A percentile compares a stretch with the other conserved stretches of the same genome.
Evolutionary conservation across 305 asterid genomes (phyloP).

Genomic region (Fraxinus baroniana): DNA sequence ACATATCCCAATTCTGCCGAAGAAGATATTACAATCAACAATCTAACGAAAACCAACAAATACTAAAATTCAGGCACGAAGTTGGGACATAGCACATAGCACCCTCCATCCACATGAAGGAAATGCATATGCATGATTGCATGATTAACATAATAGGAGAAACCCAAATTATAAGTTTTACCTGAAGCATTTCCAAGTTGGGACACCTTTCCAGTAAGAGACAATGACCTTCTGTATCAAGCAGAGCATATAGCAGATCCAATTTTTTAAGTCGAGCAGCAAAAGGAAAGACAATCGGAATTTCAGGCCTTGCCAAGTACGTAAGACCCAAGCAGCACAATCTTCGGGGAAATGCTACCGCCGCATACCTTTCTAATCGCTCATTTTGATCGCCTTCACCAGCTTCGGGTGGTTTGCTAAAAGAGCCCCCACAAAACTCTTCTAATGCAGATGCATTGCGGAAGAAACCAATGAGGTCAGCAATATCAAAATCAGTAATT

Average conservation of each 20-base stretch:
- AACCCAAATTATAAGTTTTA: slow-evolving; percentile 21
- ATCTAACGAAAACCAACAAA: neutral
- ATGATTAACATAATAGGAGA: slow-evolving; percentile 3
- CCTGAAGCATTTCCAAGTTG: slow-evolving; percentile 91
- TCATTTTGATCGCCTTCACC: slow-evolving; percentile 6
- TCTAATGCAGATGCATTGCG: slow-evolving; percentile 58
- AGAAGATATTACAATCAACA: neutral
- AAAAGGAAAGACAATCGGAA: slow-evolving; percentile 74
- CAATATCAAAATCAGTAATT: slow-evolving; percentile 56
- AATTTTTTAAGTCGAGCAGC: slow-evolving; percentile 65
- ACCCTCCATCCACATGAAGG: no score
- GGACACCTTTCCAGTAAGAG: slow-evolving; percentile 66
- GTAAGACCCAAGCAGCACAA: slow-evolving; percentile 54
- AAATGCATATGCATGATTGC: neutral
- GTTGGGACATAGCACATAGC: no score
- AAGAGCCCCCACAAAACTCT: slow-evolving; percentile 75
- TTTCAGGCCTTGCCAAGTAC: slow-evolving; percentile 54
- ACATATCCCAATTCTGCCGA: neutral
- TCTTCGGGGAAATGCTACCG: slow-evolving; percentile 52
- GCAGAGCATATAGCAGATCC: slow-evolving; percentile 80
- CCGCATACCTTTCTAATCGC: slow-evolving; percentile 33
- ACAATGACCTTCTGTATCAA: slow-evolving; percentile 85
- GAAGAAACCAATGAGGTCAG: slow-evolving; percentile 56
- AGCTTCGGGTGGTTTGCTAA: slow-evolving; percentile 45
- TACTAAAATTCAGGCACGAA: no score